Evolutionary conservation across 164 flowering plant genomes (phyloP), one percentile per base, ranked within the genome.

Genomic region (Stephania yunnanensis): DNA sequence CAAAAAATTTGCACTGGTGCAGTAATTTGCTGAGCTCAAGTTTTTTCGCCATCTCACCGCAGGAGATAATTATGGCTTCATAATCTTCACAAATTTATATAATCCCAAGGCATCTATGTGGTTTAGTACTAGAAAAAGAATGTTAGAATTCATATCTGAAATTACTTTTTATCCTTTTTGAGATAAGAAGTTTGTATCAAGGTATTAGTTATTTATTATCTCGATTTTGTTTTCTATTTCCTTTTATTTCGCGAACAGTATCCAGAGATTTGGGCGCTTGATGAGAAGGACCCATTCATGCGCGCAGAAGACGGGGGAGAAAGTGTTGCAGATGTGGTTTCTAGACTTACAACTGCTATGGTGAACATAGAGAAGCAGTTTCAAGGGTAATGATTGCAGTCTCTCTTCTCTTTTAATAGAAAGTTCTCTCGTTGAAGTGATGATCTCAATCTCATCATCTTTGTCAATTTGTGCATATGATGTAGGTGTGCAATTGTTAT

Each of bases 281-380:
- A 95, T 86, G 97, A 83, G 80, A 88, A 91, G 70, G 92, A 93
- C 86, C 97, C 99, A 22, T 87, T 90, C 73, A 52, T 81, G 86
- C 77, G 63, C 70, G 89, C 97, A 52, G 95, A 90, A 52, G 95
- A 90, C 81, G 96, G 99, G 76, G 99, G 99, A 75, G 98, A 95
- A 87, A 92, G 98, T 80, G 99, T 85, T 72, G 86, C 88, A 19
- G 91, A 93, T 85, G 99, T 95, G 74, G 96, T 82, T 79, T 82
- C 90, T 75, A 87, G 99, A 80, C 94, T 95, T 78, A 79, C 89
- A 68, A 80, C 45, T 69, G 94, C 96, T 50, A 71, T 95, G 73
- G 80, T 77, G 42, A 53, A 73, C 46, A 85, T 92, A 61, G 98
- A 95, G 73, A 81, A 88, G 42, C 89, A 89, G 78, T 93, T 91